phyloP scores from a whole-genome alignment of 1,284 basidiomycete genomes.

The Pascua guehoae region DNA sequence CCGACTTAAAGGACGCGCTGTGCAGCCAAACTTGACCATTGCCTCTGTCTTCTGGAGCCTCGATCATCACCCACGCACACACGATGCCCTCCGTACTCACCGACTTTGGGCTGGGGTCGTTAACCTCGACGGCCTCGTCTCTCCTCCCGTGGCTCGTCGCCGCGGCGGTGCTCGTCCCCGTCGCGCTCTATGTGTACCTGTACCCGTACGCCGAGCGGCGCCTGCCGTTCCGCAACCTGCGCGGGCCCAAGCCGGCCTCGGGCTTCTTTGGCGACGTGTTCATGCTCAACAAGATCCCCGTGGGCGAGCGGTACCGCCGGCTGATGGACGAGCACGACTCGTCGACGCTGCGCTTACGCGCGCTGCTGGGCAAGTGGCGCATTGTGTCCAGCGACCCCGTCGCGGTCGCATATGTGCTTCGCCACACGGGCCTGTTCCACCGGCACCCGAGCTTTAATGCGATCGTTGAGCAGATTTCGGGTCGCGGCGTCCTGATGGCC shows the following conservation, averaged over 20 bases:
- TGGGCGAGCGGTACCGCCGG: neutral
- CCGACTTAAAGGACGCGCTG: too few relatives aligned
- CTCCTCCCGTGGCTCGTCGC: neutral
- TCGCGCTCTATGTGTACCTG: constrained; percentile 5
- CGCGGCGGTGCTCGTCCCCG: neutral
- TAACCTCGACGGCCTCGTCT: too few relatives aligned
- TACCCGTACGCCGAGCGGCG: constrained; percentile 3
- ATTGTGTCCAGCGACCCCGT: constrained; percentile 61
- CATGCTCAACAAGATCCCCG: neutral
- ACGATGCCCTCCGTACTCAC: too few relatives aligned
- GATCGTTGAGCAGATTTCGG: constrained; percentile 51
- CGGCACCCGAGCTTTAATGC: constrained; percentile 63
- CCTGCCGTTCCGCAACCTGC: constrained; percentile 14
- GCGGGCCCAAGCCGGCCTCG: constrained; percentile 4
- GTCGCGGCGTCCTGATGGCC: constrained; percentile 44
- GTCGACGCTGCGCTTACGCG: constrained; percentile 24
- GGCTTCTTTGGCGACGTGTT: constrained; percentile 10
- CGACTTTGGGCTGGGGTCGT: too few relatives aligned
- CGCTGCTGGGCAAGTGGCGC: constrained; percentile 38
- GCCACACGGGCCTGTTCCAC: constrained; percentile 60
- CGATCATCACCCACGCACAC: too few relatives aligned
- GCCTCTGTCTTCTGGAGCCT: too few relatives aligned
- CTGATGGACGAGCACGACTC: constrained; percentile 13
- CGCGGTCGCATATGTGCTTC: constrained; percentile 61
- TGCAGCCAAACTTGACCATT: too few relatives aligned